These are phyloP conservation scores for Fabrea salina DNA, from an alignment of 169 alveolate genomes.

Conservation along the genomic window DNA sequence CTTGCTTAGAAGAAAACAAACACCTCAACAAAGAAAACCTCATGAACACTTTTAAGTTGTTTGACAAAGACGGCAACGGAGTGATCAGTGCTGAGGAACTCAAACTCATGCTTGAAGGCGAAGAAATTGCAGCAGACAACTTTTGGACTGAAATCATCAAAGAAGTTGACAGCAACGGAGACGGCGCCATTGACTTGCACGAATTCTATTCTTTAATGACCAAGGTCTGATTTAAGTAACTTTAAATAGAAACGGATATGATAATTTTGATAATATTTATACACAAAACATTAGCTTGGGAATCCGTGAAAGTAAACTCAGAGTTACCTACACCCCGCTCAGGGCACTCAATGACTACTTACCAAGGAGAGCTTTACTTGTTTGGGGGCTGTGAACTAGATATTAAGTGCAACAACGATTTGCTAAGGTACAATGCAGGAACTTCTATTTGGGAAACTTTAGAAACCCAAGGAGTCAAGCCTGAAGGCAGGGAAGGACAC, in stretches of 20 bases:
- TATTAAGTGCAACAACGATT: conserved; percentile 11
- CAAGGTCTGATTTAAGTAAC: no score
- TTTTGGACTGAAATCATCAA: conserved; percentile 26
- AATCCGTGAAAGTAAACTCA: background rate
- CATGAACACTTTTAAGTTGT: conserved; percentile 38
- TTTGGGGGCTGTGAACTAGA: conserved; percentile 33
- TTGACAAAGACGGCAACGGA: conserved; percentile 45
- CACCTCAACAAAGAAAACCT: background rate
- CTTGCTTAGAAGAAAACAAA: background rate
- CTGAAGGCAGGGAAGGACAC: conserved; percentile 30
- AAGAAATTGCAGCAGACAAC: background rate
- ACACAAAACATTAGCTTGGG: no score
- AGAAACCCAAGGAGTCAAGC: background rate
- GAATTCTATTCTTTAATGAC: conserved; percentile 26
- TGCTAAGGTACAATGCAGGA: background rate
- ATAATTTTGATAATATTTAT: no score
- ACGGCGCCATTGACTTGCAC: conserved; percentile 29
- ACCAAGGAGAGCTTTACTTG: background rate
- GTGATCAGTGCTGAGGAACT: conserved; percentile 37
- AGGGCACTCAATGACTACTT: conserved; percentile 16
- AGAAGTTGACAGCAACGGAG: conserved; percentile 35
- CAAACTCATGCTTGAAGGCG: background rate
- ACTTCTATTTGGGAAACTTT: background rate
- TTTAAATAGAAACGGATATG: no score
- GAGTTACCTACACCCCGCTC: conserved; percentile 10